Base-by-base conservation (phyloP, 2,329 filamentous ascomycete species). In the Akanthomyces uredinophilus region DNA sequence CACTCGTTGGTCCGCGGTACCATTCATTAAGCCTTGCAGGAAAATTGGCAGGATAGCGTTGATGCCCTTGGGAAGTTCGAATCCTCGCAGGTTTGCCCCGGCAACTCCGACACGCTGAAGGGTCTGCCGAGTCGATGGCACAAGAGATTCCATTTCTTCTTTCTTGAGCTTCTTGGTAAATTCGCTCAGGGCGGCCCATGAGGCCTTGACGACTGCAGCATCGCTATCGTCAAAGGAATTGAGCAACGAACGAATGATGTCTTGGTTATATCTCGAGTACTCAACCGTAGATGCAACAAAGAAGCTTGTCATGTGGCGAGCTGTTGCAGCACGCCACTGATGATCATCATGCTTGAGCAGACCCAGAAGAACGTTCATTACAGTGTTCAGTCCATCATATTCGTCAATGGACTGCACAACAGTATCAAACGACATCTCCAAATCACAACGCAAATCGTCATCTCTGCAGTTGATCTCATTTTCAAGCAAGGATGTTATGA, bases 1-100 rank as follows among this genome's bases (percentile, higher is more conserved):
- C 29, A 92, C 95, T 73, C 93, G 86, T 78, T 99, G 95, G 5
- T 99, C 95, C 18, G 90, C 81, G 43, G 90, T 93, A 63, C 95
- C 96, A 70, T 99, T 98, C 89, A 99, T 96, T 67, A 99, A 83
- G 76, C 95, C 95, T 73, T 99, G 96, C 71, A 98, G 77, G 84
- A 99, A 98, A 67, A 99, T 98, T 2, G 96, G 95, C 64, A 99
- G 78, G 66, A 99, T 88, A 65, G 95, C 93, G 71, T 92, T 96
- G 81, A 99, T 96, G 65, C 96, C 96, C 84, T 98, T 99, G 1
- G 94, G 95, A 62, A 98, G 79, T 68, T 87, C 83, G 78, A 99
- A 99, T 41, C 95, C 96, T 44, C 92, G 86, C 52, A 99, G 81
- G 70, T 93, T 88, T 46, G 88, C 84, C 32, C 95, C 95, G 47